A percentile compares a stretch with the other conserved stretches of the same genome.
Conservation (phyloP, 2,329 filamentous ascomycete genomes). For the Xylariomycetidae sp. region DNA sequence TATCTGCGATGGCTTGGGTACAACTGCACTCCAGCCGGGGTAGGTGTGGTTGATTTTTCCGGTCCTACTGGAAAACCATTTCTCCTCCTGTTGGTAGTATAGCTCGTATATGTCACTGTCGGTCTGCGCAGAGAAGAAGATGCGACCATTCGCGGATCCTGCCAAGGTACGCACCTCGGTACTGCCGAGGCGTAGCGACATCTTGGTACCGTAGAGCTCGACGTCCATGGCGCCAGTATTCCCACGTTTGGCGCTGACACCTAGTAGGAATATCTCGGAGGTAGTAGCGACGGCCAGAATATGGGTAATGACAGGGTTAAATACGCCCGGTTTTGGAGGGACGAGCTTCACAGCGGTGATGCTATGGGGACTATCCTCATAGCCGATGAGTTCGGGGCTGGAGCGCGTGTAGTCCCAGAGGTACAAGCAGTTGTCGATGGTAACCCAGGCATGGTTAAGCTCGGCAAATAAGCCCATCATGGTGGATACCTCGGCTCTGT, state of each 20-base stretch:
- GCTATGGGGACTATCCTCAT: slow-evolving; percentile 80
- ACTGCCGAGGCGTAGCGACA: slow-evolving; percentile 73
- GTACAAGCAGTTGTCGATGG: slow-evolving; percentile 93
- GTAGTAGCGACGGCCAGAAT: slow-evolving; percentile 86
- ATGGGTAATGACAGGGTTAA: slow-evolving; percentile 79
- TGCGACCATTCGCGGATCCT: slow-evolving; percentile 78
- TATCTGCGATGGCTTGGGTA: slow-evolving; percentile 50
- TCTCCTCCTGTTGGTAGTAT: slow-evolving; percentile 94
- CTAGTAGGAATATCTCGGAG: slow-evolving; percentile 80
- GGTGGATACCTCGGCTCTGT: slow-evolving; percentile 81
- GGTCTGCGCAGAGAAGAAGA: slow-evolving; percentile 80
- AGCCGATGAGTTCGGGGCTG: slow-evolving; percentile 88
- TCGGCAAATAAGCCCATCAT: slow-evolving; percentile 93
- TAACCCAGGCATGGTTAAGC: slow-evolving; percentile 91
- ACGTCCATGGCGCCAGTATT: slow-evolving; percentile 69
- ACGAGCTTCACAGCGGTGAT: slow-evolving; percentile 91
- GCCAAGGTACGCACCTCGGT: slow-evolving; percentile 74
- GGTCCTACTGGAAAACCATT: slow-evolving; percentile 89
- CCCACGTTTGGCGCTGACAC: slow-evolving; percentile 64
- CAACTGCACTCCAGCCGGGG: slow-evolving; percentile 63
- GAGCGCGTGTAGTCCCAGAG: slow-evolving; percentile 95
- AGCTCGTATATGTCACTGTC: slow-evolving; percentile 91
- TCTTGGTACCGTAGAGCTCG: slow-evolving; percentile 80
- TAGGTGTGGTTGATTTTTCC: slow-evolving; percentile 85
- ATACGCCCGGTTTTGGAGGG: slow-evolving; percentile 79